Percentiles rank a stretch among this genome's conserved stretches.
phyloP scores from a whole-genome alignment of 345 rosid genomes.

The Eucalyptus viminalis region DNA sequence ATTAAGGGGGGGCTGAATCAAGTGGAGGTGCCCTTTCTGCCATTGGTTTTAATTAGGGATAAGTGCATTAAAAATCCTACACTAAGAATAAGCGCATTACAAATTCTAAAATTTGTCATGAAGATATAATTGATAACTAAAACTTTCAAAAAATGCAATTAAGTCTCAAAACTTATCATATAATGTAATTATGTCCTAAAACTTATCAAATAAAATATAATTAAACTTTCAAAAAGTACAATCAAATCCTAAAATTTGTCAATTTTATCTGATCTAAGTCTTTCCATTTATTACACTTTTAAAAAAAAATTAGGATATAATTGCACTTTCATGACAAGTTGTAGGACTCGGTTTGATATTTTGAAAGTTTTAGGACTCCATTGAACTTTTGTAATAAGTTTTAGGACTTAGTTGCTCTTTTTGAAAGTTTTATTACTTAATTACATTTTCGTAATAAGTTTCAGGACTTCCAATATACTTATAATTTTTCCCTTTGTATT shows the following conservation, averaged over 20 bases:
- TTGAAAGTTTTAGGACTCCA: fast-evolving
- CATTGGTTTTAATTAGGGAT: background rate
- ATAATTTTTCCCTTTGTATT: background rate
- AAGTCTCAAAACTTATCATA: no score
- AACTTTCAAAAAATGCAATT: no score
- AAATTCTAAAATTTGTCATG: no score
- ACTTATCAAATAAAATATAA: no score
- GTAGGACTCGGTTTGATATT: fast-evolving
- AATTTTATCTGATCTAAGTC: fast-evolving
- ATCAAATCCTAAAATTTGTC: no score
- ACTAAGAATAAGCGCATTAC: no score
- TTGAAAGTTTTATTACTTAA: fast-evolving
- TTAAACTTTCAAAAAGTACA: no score
- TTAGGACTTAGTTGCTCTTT: fast-evolving
- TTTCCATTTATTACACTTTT: fast-evolving
- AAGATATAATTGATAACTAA: fast-evolving
- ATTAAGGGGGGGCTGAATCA: background rate
- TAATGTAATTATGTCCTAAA: no score
- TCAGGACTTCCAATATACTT: no score
- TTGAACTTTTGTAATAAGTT: fast-evolving
- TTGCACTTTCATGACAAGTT: no score
- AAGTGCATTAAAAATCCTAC: fast-evolving
- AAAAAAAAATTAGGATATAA: fast-evolving
- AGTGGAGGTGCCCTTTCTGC: background rate
- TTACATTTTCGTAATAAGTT: fast-evolving